Base-by-base conservation (phyloP, 495 filamentous ascomycete genomes). In the Endocarpon pusillum region DNA sequence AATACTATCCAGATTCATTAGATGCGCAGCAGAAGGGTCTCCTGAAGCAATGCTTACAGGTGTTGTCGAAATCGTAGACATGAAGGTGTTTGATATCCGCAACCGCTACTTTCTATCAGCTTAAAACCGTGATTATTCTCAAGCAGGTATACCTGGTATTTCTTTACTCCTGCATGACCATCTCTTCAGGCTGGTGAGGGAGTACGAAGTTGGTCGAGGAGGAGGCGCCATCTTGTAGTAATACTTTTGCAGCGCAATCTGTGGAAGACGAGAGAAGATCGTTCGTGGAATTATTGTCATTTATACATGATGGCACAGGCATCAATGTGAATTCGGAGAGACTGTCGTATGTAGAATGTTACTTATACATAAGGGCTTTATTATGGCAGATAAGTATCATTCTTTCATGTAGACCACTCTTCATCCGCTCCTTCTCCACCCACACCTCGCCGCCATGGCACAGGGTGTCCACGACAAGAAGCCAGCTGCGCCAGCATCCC, bases 21-120 rank as follows among this genome's bases (percentile, higher is more conserved):
- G 33, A 10, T 12, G n/a, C n/a, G n/a, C 26, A 37, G 21, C 19
- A 8, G 21, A 12, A 9, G 6, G 30, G 24, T 11, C 26, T 21
- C 19, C n/a, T 26, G 15, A 29, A 33, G 12, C 25, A 22, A 20
- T 22, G 45, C 71, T 55, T 63, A 91, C 84, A 61, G 24, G 89
- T 99, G 47, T 99, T 96, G 50, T 99, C 89, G 51, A 99, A 99
- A 57, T 99, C 89, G 61, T 96, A 99, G 38, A 99, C 67, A 51
- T 99, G 89, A 34, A 99, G 73, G 4, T 70, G 51, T 48, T 71
- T 81, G 47, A 96, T 77, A 44, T 68, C 62, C 14, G 76, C 64
- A 14, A 71, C 59, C 36, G 66, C 72, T 75, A 39, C 21, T 25
- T 14, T 11, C 15, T 19, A 24, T 21, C 26, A 43, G 26, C 15